Conservation (phyloP, 2,329 filamentous ascomycete genomes). For the Aspergillus eucalypticola region DNA sequence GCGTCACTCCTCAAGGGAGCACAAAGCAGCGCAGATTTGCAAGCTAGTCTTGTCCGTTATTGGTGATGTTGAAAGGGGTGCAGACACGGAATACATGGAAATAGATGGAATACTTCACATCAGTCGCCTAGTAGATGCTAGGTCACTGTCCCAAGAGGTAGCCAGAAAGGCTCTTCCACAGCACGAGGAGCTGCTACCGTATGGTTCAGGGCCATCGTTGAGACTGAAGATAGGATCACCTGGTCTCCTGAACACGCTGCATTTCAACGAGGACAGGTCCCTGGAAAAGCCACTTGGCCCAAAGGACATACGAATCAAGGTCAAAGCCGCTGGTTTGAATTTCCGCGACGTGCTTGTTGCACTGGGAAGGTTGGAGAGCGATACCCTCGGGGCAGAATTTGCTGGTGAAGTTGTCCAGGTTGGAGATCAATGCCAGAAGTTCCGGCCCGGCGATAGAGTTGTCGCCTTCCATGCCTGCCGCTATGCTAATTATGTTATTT, state of each 20-base stretch:
- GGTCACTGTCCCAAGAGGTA: constrained; percentile 4
- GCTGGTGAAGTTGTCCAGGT: constrained; percentile 2
- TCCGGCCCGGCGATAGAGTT: constrained; percentile 27
- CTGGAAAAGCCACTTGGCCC: neutral
- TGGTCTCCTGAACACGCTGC: constrained; percentile 23
- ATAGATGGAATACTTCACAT: constrained; percentile 11
- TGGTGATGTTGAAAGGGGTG: neutral
- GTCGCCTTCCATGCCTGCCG: neutral
- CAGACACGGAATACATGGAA: constrained; percentile 14
- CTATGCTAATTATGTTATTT: constrained; percentile 25
- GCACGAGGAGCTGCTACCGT: neutral
- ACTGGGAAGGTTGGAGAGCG: neutral
- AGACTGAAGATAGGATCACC: constrained; percentile 18
- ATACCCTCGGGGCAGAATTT: neutral
- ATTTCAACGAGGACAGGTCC: constrained; percentile 18
- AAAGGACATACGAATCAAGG: constrained; percentile 26
- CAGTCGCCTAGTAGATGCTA: constrained; percentile 7
- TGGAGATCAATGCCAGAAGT: neutral
- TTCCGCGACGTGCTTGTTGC: constrained; percentile 22
- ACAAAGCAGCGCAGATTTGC: constrained; percentile 2
- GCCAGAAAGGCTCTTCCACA: neutral
- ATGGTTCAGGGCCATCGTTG: constrained; percentile 8
- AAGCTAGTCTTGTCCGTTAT: neutral
- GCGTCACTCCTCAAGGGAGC: neutral
- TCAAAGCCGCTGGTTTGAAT: constrained; percentile 26